Base-by-base conservation (phyloP, 225 moss, liverwort and hornwort genomes). In the Neckera pumila region DNA sequence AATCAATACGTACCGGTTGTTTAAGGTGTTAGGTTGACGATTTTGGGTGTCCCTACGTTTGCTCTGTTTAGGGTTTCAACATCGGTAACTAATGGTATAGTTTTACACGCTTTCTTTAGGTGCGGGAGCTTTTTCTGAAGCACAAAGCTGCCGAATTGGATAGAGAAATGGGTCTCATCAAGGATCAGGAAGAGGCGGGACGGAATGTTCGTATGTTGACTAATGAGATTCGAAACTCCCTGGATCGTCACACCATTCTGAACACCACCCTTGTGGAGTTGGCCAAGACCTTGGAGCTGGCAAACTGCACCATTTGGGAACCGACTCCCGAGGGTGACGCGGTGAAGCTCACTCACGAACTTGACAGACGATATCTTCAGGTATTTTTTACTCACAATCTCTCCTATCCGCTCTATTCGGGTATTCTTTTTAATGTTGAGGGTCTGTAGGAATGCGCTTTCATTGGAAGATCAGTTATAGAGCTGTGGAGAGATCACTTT, bases 251-350 rank as follows among this genome's bases (percentile, higher is more conserved):
- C 80, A 98, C 94, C 63, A 96, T 98, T 86, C 89, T 98, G 63
- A 96, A 96, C 85, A 96, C 98, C 17, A 96, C 98, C 9, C 92
- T 98, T 4, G 91, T 98, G 62, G 96, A 98, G 92, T 89, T 98
- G 90, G 93, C 96, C 22, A 96, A 96, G 79, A 95, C 98, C 40
- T 86, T 98, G 85, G 84, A 79, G 62, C 93, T 98, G 45, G 95
- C 93, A 42, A 98, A 96, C 87, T 96, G 96, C 92, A 98, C 98
- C 34, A 95, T 98, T 69, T 98, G 98, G 98, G 96, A 96, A 92
- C 98, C 98, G 2, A 98, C 90, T 86, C 77, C 81, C 27, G 96
- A 96, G 85, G 98, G 96, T 57, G 92, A 90, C 59, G 94, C 94
- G 28, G 86, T 98, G 92, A 95, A 98, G 67, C 93, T 98, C 40